Evolutionary conservation across 805 yeast genomes (phyloP), one percentile per base, ranked within the genome.

Genomic region (Hanseniaspora nectarophila): DNA sequence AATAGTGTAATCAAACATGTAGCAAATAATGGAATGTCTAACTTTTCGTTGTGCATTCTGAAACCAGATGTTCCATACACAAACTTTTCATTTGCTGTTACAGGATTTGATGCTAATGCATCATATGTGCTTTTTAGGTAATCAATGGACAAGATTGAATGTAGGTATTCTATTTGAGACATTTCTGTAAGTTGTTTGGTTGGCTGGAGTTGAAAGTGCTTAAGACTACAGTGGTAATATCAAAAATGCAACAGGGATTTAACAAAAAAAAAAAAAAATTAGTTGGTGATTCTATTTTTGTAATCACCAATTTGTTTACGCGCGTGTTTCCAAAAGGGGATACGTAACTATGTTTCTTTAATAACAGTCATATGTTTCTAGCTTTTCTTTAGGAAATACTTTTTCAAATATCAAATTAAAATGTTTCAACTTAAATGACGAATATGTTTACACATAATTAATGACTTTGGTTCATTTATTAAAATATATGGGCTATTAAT

Each of bases 41-140:
- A 69, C 16, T 73, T 66, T 20, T 67, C 63, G 1, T 95, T 89
- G 45, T 77, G 70, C 69, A 81, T 81, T 54, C 98, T 77, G 69
- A 92, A 92, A 8, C 98, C 98, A 1, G 98, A 98, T 0, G 98
- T 92, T n/a, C 98, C 98, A 61, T 92, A 92, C 16, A 77, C 67
- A 61, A 78, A 82, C 10, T 10, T 42, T 1, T 55, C 52, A 33
- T 67, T 57, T 23, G 59, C 64, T n/a, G 64, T 62, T 1, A 39
- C 15, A 1, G 31, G 31, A 10, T 42, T 16, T 8, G 38, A 9
- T 21, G 53, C 38, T 26, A 49, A 18, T 13, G n/a, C 20, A n/a
- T 49, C 32, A 18, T 21, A 49, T 24, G 46, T 42, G 6, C 15
- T 3, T 34, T 49, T n/a, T 24, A 49, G 18, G 28, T 65, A 64